A percentile compares a stretch with the other conserved stretches of the same genome.
phyloP scores from a whole-genome alignment of 2,329 filamentous ascomycete species.

The Venturia pyrina region DNA sequence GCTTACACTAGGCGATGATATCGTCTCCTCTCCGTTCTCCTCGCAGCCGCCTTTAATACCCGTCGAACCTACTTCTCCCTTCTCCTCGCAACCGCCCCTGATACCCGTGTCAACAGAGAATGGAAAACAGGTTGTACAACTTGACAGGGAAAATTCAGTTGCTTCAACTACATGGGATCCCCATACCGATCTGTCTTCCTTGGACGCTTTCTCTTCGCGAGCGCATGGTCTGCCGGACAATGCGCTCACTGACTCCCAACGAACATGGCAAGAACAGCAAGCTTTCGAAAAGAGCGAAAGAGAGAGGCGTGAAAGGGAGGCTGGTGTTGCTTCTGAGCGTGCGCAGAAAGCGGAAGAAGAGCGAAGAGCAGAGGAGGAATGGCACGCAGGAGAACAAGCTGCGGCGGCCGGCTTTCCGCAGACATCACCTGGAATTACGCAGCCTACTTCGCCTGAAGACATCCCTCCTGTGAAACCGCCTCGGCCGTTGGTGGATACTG shows the following conservation, averaged over 20 bases:
- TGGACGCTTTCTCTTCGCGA: constrained; percentile 21
- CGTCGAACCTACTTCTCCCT: neutral
- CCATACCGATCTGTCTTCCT: constrained; percentile 20
- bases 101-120: constrained; percentile 18
- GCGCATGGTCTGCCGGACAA: constrained; percentile 18
- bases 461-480: constrained; percentile 24
- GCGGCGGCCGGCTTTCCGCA: constrained; percentile 11
- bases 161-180: constrained; percentile 22
- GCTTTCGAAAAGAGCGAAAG: constrained; percentile 21
- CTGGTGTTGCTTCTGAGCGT: constrained; percentile 17
- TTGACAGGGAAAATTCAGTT: constrained; percentile 17
- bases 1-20: neutral
- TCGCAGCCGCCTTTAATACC: constrained; percentile 1
- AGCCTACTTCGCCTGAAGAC: constrained; percentile 24
- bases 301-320: constrained; percentile 19
- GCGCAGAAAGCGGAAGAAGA: constrained; percentile 19
- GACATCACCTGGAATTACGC: constrained; percentile 17
- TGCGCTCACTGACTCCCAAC: constrained; percentile 15
- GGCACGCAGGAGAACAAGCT: constrained; percentile 19
- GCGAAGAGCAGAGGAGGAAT: constrained; percentile 20
- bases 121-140: constrained; percentile 17
- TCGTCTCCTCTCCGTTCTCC: neutral
- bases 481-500: constrained; percentile 17
- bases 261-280: constrained; percentile 24
- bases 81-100: constrained; percentile 2